phyloP scores from a whole-genome alignment of 768 basidiomycete genomes.

The Kwoniella bestiolae region DNA sequence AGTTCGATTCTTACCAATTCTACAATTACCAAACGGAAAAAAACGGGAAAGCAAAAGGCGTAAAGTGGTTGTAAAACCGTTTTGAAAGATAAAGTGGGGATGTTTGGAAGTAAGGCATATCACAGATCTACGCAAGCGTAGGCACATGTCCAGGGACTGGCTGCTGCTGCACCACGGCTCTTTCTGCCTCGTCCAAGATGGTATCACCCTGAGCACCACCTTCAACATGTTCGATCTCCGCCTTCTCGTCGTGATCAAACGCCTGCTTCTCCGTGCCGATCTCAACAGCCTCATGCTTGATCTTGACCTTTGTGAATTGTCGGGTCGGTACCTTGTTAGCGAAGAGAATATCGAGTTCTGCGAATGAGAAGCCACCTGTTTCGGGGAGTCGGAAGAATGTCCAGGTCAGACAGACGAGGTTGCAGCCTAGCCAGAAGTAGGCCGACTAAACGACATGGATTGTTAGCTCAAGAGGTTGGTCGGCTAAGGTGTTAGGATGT shows the following conservation, averaged over 20 bases:
- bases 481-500: neutral
- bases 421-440: slow-evolving; percentile 38
- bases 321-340: slow-evolving; percentile 38
- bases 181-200: neutral
- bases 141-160: slow-evolving; percentile 11
- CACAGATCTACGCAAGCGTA: slow-evolving; percentile 10
- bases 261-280: slow-evolving; percentile 8
- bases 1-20: too few species aligned
- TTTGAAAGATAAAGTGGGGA: neutral
- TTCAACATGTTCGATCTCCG: slow-evolving; percentile 10
- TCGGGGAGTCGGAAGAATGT: slow-evolving; percentile 41
- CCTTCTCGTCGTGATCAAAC: slow-evolving; percentile 3
- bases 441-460: neutral
- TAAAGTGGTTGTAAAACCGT: too few species aligned
- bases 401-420: slow-evolving; percentile 34
- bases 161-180: slow-evolving; percentile 9
- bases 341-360: slow-evolving; percentile 50
- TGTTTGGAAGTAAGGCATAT: neutral
- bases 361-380: slow-evolving; percentile 29
- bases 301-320: slow-evolving; percentile 35
- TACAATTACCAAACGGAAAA: neutral
- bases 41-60: neutral
- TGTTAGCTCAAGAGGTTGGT: neutral
- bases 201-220: slow-evolving; percentile 5
- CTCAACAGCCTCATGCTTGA: slow-evolving; percentile 1